phyloP scores from a whole-genome alignment of 1,139 yeast species.

The Suhomyces choctaworum region DNA sequence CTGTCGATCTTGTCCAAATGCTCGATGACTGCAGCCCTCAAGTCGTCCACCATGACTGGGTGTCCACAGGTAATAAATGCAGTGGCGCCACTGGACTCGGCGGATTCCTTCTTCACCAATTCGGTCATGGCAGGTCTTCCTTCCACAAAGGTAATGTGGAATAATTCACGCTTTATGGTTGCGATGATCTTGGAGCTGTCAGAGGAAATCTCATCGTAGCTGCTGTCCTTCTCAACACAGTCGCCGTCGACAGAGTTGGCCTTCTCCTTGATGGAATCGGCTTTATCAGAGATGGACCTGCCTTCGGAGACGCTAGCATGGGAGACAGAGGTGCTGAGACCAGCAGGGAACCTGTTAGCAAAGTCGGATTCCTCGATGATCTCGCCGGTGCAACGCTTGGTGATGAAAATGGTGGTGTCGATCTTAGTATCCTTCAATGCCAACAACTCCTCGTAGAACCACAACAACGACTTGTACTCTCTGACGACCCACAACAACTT shows the following conservation, averaged over 20 bases:
- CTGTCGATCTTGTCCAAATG: conserved; percentile 28
- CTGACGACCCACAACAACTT: conserved; percentile 55
- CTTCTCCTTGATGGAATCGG: conserved; percentile 13
- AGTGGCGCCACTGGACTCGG: conserved; percentile 33
- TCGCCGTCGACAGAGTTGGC: conserved; percentile 6
- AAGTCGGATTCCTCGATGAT: conserved; percentile 22
- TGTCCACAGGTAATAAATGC: conserved; percentile 57
- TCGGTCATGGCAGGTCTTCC: conserved; percentile 36
- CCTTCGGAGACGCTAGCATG: conserved; percentile 2
- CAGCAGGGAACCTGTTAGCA: conserved; percentile 12
- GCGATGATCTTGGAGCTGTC: conserved; percentile 7
- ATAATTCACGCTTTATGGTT: conserved; percentile 22
- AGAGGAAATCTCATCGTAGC: background rate
- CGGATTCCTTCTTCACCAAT: conserved; percentile 28
- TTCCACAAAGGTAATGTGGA: conserved; percentile 28
- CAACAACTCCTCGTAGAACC: conserved; percentile 53
- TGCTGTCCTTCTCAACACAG: conserved; percentile 2
- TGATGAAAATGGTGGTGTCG: conserved; percentile 43
- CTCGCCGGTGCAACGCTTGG: conserved; percentile 32
- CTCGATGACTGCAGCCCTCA: conserved; percentile 39
- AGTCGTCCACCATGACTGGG: conserved; percentile 51
- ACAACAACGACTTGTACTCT: conserved; percentile 42
- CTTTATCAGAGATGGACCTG: conserved; percentile 11
- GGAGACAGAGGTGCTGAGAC: conserved; percentile 3
- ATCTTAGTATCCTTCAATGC: conserved; percentile 32